phyloP scores from a whole-genome alignment of 2,329 filamentous ascomycete species.

The Neonectria coccinea region DNA sequence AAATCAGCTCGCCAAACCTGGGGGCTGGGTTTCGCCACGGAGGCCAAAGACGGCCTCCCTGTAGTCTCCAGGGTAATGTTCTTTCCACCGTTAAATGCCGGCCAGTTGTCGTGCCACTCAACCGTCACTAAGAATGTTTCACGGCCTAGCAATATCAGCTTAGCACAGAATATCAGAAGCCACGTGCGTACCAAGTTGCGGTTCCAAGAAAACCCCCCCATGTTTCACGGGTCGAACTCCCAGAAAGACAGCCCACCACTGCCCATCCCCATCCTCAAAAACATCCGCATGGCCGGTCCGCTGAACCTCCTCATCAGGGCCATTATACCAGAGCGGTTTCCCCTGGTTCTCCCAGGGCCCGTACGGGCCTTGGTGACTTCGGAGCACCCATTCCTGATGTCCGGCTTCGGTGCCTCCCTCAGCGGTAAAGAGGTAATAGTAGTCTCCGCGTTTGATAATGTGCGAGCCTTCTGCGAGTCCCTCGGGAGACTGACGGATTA shows the following conservation, averaged over 20 bases:
- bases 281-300: constrained; percentile 48
- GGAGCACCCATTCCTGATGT: constrained; percentile 64
- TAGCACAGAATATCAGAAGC: accelerated
- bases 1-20: constrained; percentile 36
- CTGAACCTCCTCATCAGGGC: constrained; percentile 60
- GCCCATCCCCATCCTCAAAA: constrained; percentile 38
- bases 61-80: constrained; percentile 38
- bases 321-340: constrained; percentile 51
- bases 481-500: constrained; percentile 53
- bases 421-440: constrained; percentile 43
- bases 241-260: constrained; percentile 42
- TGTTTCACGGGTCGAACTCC: constrained; percentile 37
- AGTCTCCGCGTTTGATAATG: constrained; percentile 40
- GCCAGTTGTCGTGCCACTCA: constrained; percentile 43
- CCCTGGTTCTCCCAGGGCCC: constrained; percentile 62
- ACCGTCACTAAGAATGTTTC: constrained; percentile 44
- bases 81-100: constrained; percentile 40
- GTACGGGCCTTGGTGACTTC: constrained; percentile 56
- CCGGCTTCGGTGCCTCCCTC: constrained; percentile 50
- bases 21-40: not conserved
- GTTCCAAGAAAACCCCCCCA: constrained; percentile 31
- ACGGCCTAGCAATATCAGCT: constrained; percentile 36
- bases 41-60: constrained; percentile 27
- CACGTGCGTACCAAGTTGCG: constrained; percentile 35
- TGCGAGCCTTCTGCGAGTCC: constrained; percentile 57